Evolutionary conservation across 1,284 basidiomycete genomes (phyloP), one percentile per base, ranked within the genome.

Genomic region (Apiotrichum mycotoxinovorans): DNA sequence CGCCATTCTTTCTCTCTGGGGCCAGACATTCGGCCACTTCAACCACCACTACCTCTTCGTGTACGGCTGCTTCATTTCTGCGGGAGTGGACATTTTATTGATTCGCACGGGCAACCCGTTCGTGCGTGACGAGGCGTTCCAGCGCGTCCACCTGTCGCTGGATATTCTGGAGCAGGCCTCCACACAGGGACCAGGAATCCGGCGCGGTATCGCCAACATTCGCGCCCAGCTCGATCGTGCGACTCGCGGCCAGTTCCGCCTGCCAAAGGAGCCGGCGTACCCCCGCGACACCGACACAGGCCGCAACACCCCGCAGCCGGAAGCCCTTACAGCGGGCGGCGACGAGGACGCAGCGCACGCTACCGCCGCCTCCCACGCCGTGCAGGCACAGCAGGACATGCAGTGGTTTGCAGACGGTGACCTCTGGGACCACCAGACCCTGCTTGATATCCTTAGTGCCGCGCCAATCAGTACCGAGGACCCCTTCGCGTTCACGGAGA

Each of bases 71-170:
- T 61, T 61, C 35, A 53, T 61, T 33, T 49, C 60, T 3, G 46
- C 45, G 10, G 60, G 60, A 15, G 54, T 61, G 9, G 60, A 61
- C 27, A 51, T 61, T 15, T 46, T 66, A 14, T 44, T 66, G 25
- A 54, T 66, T 20, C 62, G 64, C 15, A 58, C 61, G 1, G 64
- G 60, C n/a, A 58, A 62, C 54, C 56, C 54, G 18, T 45, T 54
- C 1, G 57, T 61, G 30, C 57, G 54, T 23, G 56, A 61, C 23
- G 60, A 61, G 25, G 60, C 60, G 10, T 46, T 61, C 33, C 53
- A 61, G 44, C 55, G 60, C 4, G 52, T 61, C 4, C 52, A 57
- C 37, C 43, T 58, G 18, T 61, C 56, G 30, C 52, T 61, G 26
- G 47, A 52, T 23, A 57, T 61, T 45, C 50, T 61, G 15, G 60